phyloP scores from a whole-genome alignment of 2,329 filamentous ascomycete species.

The Seiridium cupressi region DNA sequence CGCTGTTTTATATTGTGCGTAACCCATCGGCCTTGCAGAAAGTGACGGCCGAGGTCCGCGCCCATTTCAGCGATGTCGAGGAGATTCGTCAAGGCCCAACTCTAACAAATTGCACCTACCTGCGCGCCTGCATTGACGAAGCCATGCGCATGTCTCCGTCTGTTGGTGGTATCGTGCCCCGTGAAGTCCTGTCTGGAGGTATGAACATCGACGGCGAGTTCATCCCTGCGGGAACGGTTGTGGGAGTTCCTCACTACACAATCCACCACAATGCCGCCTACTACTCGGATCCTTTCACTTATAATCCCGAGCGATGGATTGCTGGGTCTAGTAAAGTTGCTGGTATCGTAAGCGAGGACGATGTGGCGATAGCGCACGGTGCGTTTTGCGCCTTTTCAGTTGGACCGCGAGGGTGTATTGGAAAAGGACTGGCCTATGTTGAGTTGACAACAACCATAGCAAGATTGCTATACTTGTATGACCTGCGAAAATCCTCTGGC shows the following conservation, averaged over 20 bases:
- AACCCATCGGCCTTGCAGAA: slow-evolving; percentile 44
- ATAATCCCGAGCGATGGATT: slow-evolving; percentile 66
- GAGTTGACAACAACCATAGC: slow-evolving; percentile 66
- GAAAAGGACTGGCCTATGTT: slow-evolving; percentile 66
- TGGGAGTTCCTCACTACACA: slow-evolving; percentile 65
- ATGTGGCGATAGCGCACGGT: slow-evolving; percentile 54
- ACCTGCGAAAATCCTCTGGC: slow-evolving; percentile 52
- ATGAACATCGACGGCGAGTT: slow-evolving; percentile 50
- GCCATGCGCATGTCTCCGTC: slow-evolving; percentile 63
- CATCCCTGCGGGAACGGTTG: slow-evolving; percentile 59
- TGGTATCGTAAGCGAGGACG: slow-evolving; percentile 43
- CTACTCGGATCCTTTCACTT: slow-evolving; percentile 58
- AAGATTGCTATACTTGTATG: slow-evolving; percentile 59
- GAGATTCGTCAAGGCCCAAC: slow-evolving; percentile 52
- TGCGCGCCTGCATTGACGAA: slow-evolving; percentile 64
- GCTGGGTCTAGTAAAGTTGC: slow-evolving; percentile 39
- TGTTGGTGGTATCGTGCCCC: slow-evolving; percentile 58
- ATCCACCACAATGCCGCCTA: slow-evolving; percentile 66
- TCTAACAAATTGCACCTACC: slow-evolving; percentile 53
- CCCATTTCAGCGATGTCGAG: slow-evolving; percentile 48
- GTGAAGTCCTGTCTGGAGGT: slow-evolving; percentile 57
- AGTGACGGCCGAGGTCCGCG: slow-evolving; percentile 50
- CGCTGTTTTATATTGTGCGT: slow-evolving; percentile 61
- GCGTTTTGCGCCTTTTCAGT: slow-evolving; percentile 76
- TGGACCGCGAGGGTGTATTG: slow-evolving; percentile 70